Evolutionary conservation across 228 moss, liverwort and hornwort species (phyloP).

Genomic region (Sphagnum magellanicum): DNA sequence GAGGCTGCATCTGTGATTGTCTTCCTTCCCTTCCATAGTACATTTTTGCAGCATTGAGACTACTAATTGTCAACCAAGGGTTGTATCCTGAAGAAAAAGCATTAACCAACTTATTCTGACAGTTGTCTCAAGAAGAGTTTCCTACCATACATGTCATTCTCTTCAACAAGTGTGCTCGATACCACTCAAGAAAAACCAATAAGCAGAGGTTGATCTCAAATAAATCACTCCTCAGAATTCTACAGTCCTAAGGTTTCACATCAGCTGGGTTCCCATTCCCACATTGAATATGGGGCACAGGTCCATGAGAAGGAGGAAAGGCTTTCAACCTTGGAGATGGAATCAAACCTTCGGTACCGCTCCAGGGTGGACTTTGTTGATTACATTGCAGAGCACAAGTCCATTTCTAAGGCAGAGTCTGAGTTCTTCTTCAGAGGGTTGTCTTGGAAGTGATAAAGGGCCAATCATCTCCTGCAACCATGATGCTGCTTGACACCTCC

Average conservation of each 20-base stretch:
- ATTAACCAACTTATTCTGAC: background rate
- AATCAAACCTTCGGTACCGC: slow-evolving; percentile 29
- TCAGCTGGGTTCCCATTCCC: too few relatives aligned
- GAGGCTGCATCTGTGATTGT: too few relatives aligned
- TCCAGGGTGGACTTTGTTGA: slow-evolving; percentile 47
- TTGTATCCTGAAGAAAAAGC: background rate
- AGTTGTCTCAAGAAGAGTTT: too few relatives aligned
- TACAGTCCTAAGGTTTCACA: too few relatives aligned
- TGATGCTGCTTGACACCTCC: slow-evolving; percentile 47
- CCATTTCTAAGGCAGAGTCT: slow-evolving; percentile 48
- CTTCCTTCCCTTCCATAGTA: background rate
- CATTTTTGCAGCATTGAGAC: background rate
- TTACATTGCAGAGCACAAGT: slow-evolving; percentile 40
- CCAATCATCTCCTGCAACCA: slow-evolving; percentile 55
- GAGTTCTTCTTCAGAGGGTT: slow-evolving; percentile 49
- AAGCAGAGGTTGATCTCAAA: background rate
- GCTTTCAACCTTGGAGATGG: too few relatives aligned
- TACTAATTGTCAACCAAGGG: background rate
- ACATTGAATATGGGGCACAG: too few relatives aligned
- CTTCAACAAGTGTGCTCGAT: background rate
- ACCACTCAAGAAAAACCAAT: background rate
- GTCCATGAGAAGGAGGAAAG: too few relatives aligned
- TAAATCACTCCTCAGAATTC: too few relatives aligned
- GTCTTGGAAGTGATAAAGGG: slow-evolving; percentile 18
- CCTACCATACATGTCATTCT: too few relatives aligned